Evolutionary conservation across 148 eudicot species (phyloP), one percentile per base, ranked within the genome.

Genomic region (Spergularia bocconei): DNA sequence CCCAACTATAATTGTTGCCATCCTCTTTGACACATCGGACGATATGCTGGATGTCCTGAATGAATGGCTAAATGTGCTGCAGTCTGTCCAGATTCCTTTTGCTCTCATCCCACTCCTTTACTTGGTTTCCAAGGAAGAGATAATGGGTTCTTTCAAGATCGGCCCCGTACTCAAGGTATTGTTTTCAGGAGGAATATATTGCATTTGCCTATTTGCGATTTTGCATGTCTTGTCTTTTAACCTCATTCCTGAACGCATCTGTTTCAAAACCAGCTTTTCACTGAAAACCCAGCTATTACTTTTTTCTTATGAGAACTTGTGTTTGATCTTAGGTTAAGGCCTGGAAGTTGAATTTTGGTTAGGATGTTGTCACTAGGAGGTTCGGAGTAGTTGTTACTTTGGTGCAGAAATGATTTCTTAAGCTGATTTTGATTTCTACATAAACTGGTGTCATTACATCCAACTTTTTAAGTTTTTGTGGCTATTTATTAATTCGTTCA

Each of bases 61-160:
- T 69, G 98, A 96, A 70, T 96, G 99, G 99, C 89, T 96, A 72
- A 96, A 96, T 71, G 91, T 96, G 73, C 86, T 96, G 51, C 99
- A 96, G 84, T 96, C 98, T 3, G 73, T 96, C 51, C 99, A 96
- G 82, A 88, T 92, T 73, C 99, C 99, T 53, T 96, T 92, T 74
- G 99, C 99, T 41, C 84, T 96, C 29, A 96, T 96, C 78, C 99
- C 99, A 21, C 94, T 96, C 63, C 91, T 92, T 41, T 92, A 82
- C 68, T 79, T 96, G 89, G 98, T 96, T 78, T 86, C 99, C 72
- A 92, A 86, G 80, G 98, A 96, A 75, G 97, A 96, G 63, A 57
- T 96, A 67, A 92, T 96, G 99, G 99, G 99, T 17, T 82, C 75
- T 63, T 89, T 92, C 81, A 92, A 76, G 78, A 96, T 96, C 19